Conservation (phyloP, 768 basidiomycete species). For the Hygrocybe punicea region DNA sequence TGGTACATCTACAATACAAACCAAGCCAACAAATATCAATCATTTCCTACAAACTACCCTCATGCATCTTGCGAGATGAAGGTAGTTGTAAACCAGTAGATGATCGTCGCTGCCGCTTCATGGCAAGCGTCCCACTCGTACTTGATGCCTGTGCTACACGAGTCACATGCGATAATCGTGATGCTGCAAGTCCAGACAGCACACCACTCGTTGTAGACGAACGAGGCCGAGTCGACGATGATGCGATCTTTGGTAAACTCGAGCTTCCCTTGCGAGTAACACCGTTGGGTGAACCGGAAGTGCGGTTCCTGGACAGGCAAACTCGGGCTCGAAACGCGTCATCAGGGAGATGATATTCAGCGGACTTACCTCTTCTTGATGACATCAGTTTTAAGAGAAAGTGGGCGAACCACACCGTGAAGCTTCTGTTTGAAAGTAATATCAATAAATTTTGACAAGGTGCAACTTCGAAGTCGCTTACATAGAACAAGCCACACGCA, state of each 20-base stretch:
- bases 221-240: conserved; percentile 68
- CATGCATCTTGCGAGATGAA: conserved; percentile 16
- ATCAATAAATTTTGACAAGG: conserved; percentile 7
- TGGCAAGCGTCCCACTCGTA: conserved; percentile 40
- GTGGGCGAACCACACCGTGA: conserved; percentile 89
- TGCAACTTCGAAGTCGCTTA: conserved; percentile 41
- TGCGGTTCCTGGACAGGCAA: conserved; percentile 58
- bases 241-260: conserved; percentile 69
- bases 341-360: conserved; percentile 2
- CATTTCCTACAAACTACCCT: not conserved
- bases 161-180: conserved; percentile 37
- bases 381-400: conserved; percentile 94
- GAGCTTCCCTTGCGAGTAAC: conserved; percentile 62
- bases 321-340: not conserved
- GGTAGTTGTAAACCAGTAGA: conserved; percentile 53
- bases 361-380: conserved; percentile 84
- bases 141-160: conserved; percentile 23
- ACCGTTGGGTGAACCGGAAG: conserved; percentile 68
- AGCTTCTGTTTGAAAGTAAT: conserved; percentile 70
- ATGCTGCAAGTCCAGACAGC: conserved; percentile 44
- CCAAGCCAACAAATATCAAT: not conserved
- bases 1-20: not conserved
- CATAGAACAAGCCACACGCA: conserved; percentile 91
- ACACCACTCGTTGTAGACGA: conserved; percentile 60
- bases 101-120: conserved; percentile 82